These are phyloP conservation scores for Obba rivulosa DNA, from an alignment of 768 basidiomycete species.

Conservation along the genomic window DNA sequence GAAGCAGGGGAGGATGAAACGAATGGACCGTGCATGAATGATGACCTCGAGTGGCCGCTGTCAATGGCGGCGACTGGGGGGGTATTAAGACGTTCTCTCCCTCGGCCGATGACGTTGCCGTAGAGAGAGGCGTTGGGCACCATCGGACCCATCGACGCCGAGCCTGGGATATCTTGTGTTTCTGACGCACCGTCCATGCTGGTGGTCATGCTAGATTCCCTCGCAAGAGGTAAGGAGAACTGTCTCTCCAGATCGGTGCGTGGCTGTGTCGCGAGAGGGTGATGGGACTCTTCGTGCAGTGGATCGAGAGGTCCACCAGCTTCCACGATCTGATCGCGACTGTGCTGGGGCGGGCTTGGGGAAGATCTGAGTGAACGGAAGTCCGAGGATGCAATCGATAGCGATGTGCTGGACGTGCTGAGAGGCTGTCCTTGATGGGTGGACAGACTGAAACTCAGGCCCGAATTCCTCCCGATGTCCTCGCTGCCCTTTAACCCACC, in stretches of 20 bases:
- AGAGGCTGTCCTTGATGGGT: slow-evolving; percentile 36
- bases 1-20: slow-evolving; percentile 73
- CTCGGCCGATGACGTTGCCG: slow-evolving; percentile 31
- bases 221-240: slow-evolving; percentile 26
- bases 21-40: slow-evolving; percentile 41
- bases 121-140: slow-evolving; percentile 31
- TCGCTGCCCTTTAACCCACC: slow-evolving; percentile 54
- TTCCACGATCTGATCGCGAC: slow-evolving; percentile 22
- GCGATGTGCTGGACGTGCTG: slow-evolving; percentile 44
- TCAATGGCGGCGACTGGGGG: slow-evolving; percentile 38
- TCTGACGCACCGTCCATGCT: slow-evolving; percentile 52
- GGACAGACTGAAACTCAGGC: slow-evolving; percentile 42
- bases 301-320: slow-evolving; percentile 20
- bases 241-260: slow-evolving; percentile 42
- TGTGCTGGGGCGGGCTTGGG: slow-evolving; percentile 49
- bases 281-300: slow-evolving; percentile 32
- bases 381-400: slow-evolving; percentile 59
- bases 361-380: slow-evolving; percentile 66
- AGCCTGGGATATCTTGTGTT: slow-evolving; percentile 43
- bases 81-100: slow-evolving; percentile 36
- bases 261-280: slow-evolving; percentile 40
- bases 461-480: slow-evolving; percentile 41
- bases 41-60: slow-evolving; percentile 28
- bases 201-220: slow-evolving; percentile 47
- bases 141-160: slow-evolving; percentile 16